These are phyloP conservation scores for Spongospora subterranea DNA, from an alignment of 208 protist genomes.

Conservation along the genomic window DNA sequence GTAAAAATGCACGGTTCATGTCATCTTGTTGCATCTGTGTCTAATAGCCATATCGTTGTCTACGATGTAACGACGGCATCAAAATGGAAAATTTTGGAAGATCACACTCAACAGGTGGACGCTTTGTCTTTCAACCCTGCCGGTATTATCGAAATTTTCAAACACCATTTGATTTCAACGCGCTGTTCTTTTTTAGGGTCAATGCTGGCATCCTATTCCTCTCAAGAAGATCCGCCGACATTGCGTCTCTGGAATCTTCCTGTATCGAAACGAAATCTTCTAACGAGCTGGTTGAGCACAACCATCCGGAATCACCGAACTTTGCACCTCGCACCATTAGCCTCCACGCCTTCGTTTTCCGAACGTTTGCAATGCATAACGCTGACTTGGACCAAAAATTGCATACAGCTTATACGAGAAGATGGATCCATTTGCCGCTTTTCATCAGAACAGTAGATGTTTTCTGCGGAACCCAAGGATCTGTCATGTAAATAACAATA, in stretches of 20 bases:
- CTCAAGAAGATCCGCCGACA: not conserved
- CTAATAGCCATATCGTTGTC: slow-evolving; percentile 15
- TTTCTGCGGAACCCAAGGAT: too few relatives aligned
- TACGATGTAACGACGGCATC: slow-evolving; percentile 17
- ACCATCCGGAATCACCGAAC: not conserved
- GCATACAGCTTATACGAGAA: not conserved
- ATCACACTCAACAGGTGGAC: not conserved
- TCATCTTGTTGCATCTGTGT: not conserved
- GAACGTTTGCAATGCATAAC: not conserved
- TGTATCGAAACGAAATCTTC: not conserved
- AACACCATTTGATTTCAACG: not conserved
- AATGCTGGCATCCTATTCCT: slow-evolving; percentile 22
- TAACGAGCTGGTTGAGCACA: not conserved
- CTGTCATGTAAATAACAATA: too few relatives aligned
- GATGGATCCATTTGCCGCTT: slow-evolving; percentile 42
- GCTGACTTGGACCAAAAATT: not conserved
- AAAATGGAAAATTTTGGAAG: slow-evolving; percentile 39
- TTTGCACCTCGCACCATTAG: not conserved
- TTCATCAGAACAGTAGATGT: slow-evolving; percentile 12
- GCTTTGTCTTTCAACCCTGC: slow-evolving; percentile 19
- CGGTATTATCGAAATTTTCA: not conserved
- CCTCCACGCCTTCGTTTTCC: not conserved
- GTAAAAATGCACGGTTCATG: not conserved
- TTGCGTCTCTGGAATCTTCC: not conserved
- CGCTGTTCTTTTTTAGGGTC: not conserved